Conservation (phyloP, 441 rosid species). For the Gossypium aridum region DNA sequence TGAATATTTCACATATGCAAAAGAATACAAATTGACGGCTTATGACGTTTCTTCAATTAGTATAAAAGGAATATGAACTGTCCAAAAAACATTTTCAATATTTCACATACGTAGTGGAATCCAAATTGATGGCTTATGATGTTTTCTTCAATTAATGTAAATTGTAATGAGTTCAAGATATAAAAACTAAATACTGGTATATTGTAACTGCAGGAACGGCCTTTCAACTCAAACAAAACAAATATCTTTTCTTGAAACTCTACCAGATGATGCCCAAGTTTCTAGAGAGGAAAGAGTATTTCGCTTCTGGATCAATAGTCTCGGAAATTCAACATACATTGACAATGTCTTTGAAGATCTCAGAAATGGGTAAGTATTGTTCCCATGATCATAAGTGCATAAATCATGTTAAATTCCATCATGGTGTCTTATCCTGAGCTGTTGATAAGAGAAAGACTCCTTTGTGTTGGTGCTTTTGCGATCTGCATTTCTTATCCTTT, state of each 20-base stretch:
- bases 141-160: not conserved
- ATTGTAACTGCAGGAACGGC: conserved; percentile 48
- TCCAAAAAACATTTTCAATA: not conserved
- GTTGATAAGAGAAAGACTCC: not conserved
- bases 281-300: conserved; percentile 77
- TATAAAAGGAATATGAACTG: not conserved
- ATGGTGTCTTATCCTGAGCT: not conserved
- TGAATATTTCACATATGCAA: not conserved
- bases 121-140: not conserved
- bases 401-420: not conserved
- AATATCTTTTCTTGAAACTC: conserved; percentile 53
- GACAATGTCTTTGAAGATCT: conserved; percentile 71
- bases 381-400: not conserved
- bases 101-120: not conserved
- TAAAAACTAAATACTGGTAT: conserved; percentile 1
- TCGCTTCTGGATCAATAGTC: conserved; percentile 78
- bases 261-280: conserved; percentile 58
- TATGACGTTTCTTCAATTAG: not conserved
- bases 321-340: conserved; percentile 48
- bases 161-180: not conserved
- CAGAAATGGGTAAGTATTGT: conserved; percentile 61
- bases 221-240: conserved; percentile 56
- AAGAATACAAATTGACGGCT: not conserved
- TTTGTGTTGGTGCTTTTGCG: not conserved
- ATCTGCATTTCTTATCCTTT: not conserved